Evolutionary conservation across 331 rosid genomes (phyloP), one percentile per base, ranked within the genome.

Genomic region (Spiraea crenata): DNA sequence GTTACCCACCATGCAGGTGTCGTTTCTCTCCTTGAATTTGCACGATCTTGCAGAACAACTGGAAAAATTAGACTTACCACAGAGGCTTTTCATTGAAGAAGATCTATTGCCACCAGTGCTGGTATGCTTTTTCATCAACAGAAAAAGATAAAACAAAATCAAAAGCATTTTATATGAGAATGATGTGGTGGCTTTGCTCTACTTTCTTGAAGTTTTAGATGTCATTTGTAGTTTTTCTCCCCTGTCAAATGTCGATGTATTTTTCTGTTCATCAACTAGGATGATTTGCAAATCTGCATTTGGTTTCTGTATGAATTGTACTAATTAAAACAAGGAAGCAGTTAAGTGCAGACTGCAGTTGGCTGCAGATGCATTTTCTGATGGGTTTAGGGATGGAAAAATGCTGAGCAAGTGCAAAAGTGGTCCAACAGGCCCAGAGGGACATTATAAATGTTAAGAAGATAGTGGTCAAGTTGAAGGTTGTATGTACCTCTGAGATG

Each of bases 21-120:
- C 96, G 15, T 86, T 90, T 79, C 88, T 86, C 42, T 90, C 93
- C 65, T 74, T 92, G 86, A 90, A 90, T 84, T 82, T 92, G 89
- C 81, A 79, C 54, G 84, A 86, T 58, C 75, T 90, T 20, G 96
- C 90, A 16, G 96, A 90, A 69, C 86, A 63, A 74, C 87, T 92
- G 69, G 81, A 65, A 45, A 88, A 86, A 76, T 66, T 90, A 37
- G 88, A 88, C 80, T 78, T 86, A 62, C 68, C 91, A 34, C 83
- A 88, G 82, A 92, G 93, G 85, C 87, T 92, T 68, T 90, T 88
- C 71, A 78, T 92, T 34, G 98, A 92, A 78, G 31, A 85, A 58
- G 96, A 88, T 76, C 77, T 88, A 60, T 74, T 90, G 50, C 89
- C 90, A 12, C 62, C 80, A n/a, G 91, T 86, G 69, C 79, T 86